phyloP scores from a whole-genome alignment of 768 basidiomycete genomes.

The Phlebiopsis flavidoalba region DNA sequence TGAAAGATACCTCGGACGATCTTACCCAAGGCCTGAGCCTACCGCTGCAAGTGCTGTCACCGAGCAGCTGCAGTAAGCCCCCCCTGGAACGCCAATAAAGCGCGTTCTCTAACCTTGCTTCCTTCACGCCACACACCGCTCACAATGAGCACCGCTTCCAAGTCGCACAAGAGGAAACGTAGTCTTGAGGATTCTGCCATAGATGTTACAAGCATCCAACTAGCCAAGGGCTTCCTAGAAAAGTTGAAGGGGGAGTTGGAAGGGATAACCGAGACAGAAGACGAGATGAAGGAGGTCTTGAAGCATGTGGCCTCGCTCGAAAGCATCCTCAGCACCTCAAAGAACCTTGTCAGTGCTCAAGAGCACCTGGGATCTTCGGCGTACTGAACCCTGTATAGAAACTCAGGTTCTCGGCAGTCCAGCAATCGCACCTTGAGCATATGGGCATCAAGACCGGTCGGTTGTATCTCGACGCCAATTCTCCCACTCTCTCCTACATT shows the following conservation, averaged over 20 bases:
- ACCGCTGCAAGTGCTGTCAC: no score
- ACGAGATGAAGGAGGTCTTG: background rate
- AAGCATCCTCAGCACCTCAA: background rate
- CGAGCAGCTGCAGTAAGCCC: no score
- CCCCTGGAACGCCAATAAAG: no score
- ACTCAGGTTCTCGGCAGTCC: background rate
- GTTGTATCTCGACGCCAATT: background rate
- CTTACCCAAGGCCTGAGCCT: no score
- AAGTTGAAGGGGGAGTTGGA: background rate
- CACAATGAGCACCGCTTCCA: no score
- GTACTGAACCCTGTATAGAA: background rate
- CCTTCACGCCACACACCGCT: no score
- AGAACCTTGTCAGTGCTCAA: background rate
- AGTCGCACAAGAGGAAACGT: no score
- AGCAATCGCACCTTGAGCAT: background rate
- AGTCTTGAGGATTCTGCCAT: no score
- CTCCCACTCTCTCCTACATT: no score
- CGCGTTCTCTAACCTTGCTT: no score
- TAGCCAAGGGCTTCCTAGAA: background rate
- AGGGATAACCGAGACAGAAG: background rate
- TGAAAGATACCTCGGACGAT: no score
- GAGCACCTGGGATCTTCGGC: background rate
- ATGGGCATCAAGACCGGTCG: background rate
- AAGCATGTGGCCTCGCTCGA: background rate
- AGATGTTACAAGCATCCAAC: no score